These are phyloP conservation scores for Nicotiana noctiflora DNA, from an alignment of 257 asterid species.

Conservation along the genomic window DNA sequence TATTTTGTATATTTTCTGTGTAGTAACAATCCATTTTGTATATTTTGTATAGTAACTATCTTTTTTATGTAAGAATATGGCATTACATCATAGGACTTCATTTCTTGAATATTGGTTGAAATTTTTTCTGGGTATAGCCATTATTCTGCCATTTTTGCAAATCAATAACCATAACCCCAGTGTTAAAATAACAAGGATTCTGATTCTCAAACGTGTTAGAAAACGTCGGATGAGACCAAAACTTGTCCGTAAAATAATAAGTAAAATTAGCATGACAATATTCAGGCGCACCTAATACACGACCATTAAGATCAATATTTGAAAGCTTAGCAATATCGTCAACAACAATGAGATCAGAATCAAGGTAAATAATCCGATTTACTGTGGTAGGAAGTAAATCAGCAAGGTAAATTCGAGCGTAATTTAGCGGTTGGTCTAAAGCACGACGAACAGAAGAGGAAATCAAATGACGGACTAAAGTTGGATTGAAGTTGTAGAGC, in stretches of 20 bases:
- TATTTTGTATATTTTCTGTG: too few relatives aligned
- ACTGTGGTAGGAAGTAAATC: constrained; percentile 54
- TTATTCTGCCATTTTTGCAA: constrained; percentile 45
- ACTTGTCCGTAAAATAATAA: constrained; percentile 58
- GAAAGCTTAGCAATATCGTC: constrained; percentile 73
- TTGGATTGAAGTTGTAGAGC: constrained; percentile 65
- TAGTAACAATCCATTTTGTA: too few relatives aligned
- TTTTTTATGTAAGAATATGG: too few relatives aligned
- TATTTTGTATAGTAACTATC: too few relatives aligned
- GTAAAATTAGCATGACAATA: constrained; percentile 80
- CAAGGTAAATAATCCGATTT: constrained; percentile 67
- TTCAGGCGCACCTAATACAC: constrained; percentile 70
- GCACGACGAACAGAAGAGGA: constrained; percentile 87
- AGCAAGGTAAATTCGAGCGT: constrained; percentile 86
- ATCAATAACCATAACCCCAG: constrained; percentile 88
- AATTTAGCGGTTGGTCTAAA: constrained; percentile 81
- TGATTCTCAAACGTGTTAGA: constrained; percentile 34
- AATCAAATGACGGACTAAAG: constrained; percentile 57
- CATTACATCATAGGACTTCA: too few relatives aligned
- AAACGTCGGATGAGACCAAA: constrained; percentile 53
- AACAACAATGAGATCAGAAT: constrained; percentile 74
- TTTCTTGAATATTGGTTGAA: too few relatives aligned
- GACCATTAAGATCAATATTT: constrained; percentile 40
- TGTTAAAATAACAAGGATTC: constrained; percentile 69
- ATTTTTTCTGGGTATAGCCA: too few relatives aligned